A percentile compares a stretch with the other conserved stretches of the same genome.
Conservation (phyloP, 2,329 filamentous ascomycete genomes). For the Aspergillus udagawae region DNA sequence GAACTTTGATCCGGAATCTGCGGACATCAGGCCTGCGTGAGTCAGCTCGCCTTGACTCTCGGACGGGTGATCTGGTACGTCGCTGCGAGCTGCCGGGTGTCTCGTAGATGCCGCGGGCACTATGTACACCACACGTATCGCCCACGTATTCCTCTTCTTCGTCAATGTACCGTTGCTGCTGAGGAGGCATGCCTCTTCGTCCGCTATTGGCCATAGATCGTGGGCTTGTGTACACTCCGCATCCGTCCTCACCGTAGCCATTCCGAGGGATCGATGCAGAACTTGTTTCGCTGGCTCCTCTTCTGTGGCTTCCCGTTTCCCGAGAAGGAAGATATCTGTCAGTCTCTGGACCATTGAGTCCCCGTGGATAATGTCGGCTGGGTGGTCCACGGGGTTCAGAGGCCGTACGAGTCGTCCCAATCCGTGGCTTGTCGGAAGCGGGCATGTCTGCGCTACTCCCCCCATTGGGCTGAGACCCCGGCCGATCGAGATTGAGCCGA, state of each 20-base stretch:
- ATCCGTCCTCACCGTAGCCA: conserved; percentile 44
- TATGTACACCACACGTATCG: conserved; percentile 63
- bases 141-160: conserved; percentile 76
- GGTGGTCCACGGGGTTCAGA: conserved; percentile 49
- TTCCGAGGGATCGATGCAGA: conserved; percentile 24
- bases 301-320: conserved; percentile 28
- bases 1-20: conserved; percentile 87
- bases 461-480: conserved; percentile 32
- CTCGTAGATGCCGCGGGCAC: conserved; percentile 71
- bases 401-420: conserved; percentile 47
- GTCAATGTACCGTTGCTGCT: conserved; percentile 64
- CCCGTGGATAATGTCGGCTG: conserved; percentile 29
- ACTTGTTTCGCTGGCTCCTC: conserved; percentile 30
- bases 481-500: conserved; percentile 41
- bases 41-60: conserved; percentile 24
- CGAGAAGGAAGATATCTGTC: conserved; percentile 25
- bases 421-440: conserved; percentile 37
- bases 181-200: conserved; percentile 28
- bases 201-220: conserved; percentile 40
- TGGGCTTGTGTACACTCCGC: conserved; percentile 66
- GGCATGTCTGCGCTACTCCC: conserved; percentile 20
- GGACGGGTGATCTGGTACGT: conserved; percentile 27
- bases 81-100: conserved; percentile 56
- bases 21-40: conserved; percentile 59
- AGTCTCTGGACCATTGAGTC: conserved; percentile 23